Conservation (phyloP, 208 protist species). For the Ichthyophonus hoferi region DNA sequence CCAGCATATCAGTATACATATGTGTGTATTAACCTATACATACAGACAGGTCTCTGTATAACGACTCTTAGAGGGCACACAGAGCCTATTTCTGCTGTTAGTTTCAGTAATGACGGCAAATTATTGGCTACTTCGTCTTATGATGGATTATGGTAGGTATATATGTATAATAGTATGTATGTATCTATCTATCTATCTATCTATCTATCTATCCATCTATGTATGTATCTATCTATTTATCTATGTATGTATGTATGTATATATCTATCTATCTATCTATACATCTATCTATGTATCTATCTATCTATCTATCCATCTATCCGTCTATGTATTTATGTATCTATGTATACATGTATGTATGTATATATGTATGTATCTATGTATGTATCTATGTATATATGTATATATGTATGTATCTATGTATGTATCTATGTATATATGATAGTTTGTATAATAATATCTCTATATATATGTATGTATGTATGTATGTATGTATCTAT, state of each 20-base stretch:
- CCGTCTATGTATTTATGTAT: constrained; percentile 2
- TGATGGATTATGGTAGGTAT: not conserved
- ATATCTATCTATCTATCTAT: not conserved
- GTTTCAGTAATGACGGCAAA: not conserved
- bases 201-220: not conserved
- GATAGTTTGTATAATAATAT: too few species aligned
- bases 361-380: constrained; percentile 5
- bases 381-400: not conserved
- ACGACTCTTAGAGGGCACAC: not conserved
- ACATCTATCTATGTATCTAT: not conserved
- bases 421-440: constrained; percentile 14
- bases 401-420: constrained; percentile 11
- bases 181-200: not conserved
- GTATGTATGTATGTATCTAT: too few species aligned
- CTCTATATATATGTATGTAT: too few species aligned
- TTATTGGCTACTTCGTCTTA: not conserved
- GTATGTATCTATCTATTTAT: not conserved
- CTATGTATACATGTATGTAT: not conserved
- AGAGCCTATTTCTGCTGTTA: not conserved
- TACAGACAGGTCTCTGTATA: not conserved
- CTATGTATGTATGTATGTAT: not conserved
- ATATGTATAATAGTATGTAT: not conserved
- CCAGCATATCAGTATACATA: too few species aligned
- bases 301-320: not conserved
- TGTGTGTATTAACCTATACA: too few species aligned